Base-by-base conservation (phyloP, 805 yeast genomes). In the Nakazawaea molendinolei region DNA sequence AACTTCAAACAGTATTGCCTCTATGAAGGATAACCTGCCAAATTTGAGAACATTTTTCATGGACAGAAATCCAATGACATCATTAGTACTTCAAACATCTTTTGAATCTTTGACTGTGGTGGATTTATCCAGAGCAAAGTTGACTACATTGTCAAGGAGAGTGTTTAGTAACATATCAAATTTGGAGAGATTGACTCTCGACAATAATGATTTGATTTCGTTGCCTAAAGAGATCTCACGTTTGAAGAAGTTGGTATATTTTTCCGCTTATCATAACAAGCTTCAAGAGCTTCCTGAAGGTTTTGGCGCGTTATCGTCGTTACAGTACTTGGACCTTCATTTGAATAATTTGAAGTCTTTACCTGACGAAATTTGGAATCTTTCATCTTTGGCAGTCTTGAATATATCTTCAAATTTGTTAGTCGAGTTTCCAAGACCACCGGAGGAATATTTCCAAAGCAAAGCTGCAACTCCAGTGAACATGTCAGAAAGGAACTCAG, bases 21-120 rank as follows among this genome's bases (percentile, higher is more conserved):
- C 73, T 12, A 81, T 85, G 52, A 72, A 74, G 38, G 80, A 76
- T 51, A 61, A 69, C 31, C 71, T 85, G 49, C 71, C 73, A 22
- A 71, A 71, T 34, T 61, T 89, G 47, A 72, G 82, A 49, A 70
- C 80, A 12, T 64, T 89, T 27, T 83, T 80, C 50, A 63, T 87
- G 32, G 87, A 83, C 51, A 74, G 82, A 51, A 89, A 87, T 53
- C 97, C 96, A 5, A 74, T 87, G 38, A 86, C 95, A 0, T 69
- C 73, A 39, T 68, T 85, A 44, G 64, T 64, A 20, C 71, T 78
- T 43, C 74, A 72, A 23, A 55, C 67, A 16, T 54, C 61, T 13
- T 72, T 85, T 54, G 64, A 67, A 8, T 69, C 74, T 43, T 64
- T 87, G 53, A 79, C 86, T 2, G 74, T 77, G 13, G 65, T 92